phyloP scores from a whole-genome alignment of 2,329 filamentous ascomycete species.

The Talaromyces sp. region DNA sequence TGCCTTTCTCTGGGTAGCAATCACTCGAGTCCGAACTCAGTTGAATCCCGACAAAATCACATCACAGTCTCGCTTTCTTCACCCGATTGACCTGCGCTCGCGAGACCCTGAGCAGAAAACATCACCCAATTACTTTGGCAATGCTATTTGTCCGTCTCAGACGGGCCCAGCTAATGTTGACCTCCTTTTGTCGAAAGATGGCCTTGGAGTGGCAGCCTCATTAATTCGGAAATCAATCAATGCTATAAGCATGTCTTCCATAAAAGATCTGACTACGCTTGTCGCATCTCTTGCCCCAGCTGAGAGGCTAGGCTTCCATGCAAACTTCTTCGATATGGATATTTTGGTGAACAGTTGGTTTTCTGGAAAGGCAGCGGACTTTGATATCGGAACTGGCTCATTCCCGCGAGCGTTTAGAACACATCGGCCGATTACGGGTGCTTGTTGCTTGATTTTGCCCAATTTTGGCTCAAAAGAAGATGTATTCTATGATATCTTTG shows the following conservation, averaged over 20 bases:
- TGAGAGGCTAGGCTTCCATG: not conserved
- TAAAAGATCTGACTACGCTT: constrained; percentile 17
- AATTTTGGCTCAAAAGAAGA: not conserved
- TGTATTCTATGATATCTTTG: not conserved
- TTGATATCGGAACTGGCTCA: not conserved
- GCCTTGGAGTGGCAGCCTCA: constrained; percentile 20
- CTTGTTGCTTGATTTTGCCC: not conserved
- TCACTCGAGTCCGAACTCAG: constrained; percentile 25
- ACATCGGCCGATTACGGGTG: not conserved
- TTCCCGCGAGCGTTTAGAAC: not conserved
- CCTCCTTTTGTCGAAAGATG: constrained; percentile 9
- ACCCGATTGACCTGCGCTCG: constrained; percentile 26
- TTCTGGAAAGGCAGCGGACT: not conserved
- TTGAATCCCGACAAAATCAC: constrained; percentile 17
- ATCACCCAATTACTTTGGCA: constrained; percentile 26
- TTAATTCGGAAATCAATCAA: constrained; percentile 24
- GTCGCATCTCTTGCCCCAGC: constrained; percentile 7
- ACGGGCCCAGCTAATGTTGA: constrained; percentile 16
- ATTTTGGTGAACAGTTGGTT: not conserved
- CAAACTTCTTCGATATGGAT: not conserved
- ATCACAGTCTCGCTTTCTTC: constrained; percentile 14
- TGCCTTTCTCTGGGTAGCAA: constrained; percentile 26
- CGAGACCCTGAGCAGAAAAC: constrained; percentile 23
- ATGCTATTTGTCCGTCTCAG: constrained; percentile 20
- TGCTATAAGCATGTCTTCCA: constrained; percentile 12